These are phyloP conservation scores for Didymella glomerata DNA, from an alignment of 2,329 filamentous ascomycete species.

Conservation along the genomic window DNA sequence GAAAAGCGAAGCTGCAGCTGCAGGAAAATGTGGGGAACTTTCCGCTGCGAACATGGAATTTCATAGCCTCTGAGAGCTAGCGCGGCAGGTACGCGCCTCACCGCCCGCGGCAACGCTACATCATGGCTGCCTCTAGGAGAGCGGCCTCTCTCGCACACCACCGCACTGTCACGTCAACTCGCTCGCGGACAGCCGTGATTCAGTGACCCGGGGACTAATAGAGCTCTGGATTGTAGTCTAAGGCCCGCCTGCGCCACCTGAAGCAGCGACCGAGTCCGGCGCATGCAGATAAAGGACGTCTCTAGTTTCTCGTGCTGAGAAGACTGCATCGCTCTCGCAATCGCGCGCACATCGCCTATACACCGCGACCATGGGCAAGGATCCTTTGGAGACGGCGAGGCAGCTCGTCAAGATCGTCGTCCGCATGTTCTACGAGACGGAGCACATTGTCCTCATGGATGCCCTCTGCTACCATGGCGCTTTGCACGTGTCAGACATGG, in stretches of 20 bases:
- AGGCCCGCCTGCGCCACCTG: slow-evolving; percentile 8
- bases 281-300: slow-evolving; percentile 21
- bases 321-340: slow-evolving; percentile 5
- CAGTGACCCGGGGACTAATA: slow-evolving; percentile 14
- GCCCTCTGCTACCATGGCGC: slow-evolving; percentile 78
- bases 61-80: slow-evolving; percentile 33
- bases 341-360: slow-evolving; percentile 1
- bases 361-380: slow-evolving; percentile 46
- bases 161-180: slow-evolving; percentile 26
- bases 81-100: slow-evolving; percentile 33
- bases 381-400: slow-evolving; percentile 71
- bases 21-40: slow-evolving; percentile 23
- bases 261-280: slow-evolving; percentile 14
- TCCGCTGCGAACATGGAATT: slow-evolving; percentile 22
- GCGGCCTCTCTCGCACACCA: slow-evolving; percentile 20
- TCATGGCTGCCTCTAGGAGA: slow-evolving; percentile 19
- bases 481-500: slow-evolving; percentile 87
- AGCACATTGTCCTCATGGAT: slow-evolving; percentile 83
- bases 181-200: slow-evolving; percentile 23
- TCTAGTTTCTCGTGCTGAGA: slow-evolving; percentile 15
- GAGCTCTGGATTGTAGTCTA: not conserved
- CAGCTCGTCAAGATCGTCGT: slow-evolving; percentile 85
- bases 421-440: slow-evolving; percentile 85
- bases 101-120: slow-evolving; percentile 33
- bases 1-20: slow-evolving; percentile 16